Percentiles rank a stretch among this genome's conserved stretches.
These are phyloP conservation scores for Scleromitrula shiraiana DNA, from an alignment of 2,329 filamentous ascomycete species.

Conservation along the genomic window DNA sequence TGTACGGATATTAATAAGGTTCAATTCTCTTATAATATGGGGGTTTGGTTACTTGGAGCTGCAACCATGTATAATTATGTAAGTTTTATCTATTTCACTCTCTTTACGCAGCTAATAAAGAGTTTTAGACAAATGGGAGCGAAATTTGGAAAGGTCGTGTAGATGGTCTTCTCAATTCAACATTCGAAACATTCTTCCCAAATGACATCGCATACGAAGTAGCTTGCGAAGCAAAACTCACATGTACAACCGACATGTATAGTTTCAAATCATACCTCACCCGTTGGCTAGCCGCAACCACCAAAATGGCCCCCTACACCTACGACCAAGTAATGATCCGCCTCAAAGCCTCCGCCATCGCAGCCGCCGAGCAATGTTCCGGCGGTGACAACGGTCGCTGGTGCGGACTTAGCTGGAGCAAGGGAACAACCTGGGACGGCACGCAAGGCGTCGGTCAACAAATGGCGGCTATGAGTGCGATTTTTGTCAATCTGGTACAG, in stretches of 20 bases:
- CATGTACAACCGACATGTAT: conserved; percentile 54
- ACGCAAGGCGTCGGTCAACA: conserved; percentile 59
- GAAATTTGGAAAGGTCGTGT: conserved; percentile 32
- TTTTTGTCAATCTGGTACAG: conserved; percentile 35
- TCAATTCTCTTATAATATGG: conserved; percentile 65
- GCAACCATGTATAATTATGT: conserved; percentile 42
- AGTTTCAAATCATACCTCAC: conserved; percentile 59
- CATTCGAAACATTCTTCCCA: conserved; percentile 32
- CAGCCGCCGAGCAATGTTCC: conserved; percentile 49
- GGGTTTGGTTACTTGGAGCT: conserved; percentile 50
- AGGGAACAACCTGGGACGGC: conserved; percentile 40
- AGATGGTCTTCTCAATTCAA: conserved; percentile 29
- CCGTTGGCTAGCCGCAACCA: conserved; percentile 50
- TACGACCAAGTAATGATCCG: conserved; percentile 43
- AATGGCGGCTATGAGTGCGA: conserved; percentile 61
- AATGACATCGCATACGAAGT: conserved; percentile 50
- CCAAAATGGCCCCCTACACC: conserved; percentile 52
- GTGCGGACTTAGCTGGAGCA: conserved; percentile 51
- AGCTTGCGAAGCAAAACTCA: conserved; percentile 46
- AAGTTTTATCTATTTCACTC: conserved; percentile 42
- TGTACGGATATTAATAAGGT: conserved; percentile 47
- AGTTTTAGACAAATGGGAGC: conserved; percentile 29
- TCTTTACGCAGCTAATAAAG: conserved; percentile 30
- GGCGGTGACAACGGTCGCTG: conserved; percentile 43
- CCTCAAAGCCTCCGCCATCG: conserved; percentile 44